Evolutionary conservation across 345 rosid species (phyloP).

Genomic region (Eucalyptus cloeziana): DNA sequence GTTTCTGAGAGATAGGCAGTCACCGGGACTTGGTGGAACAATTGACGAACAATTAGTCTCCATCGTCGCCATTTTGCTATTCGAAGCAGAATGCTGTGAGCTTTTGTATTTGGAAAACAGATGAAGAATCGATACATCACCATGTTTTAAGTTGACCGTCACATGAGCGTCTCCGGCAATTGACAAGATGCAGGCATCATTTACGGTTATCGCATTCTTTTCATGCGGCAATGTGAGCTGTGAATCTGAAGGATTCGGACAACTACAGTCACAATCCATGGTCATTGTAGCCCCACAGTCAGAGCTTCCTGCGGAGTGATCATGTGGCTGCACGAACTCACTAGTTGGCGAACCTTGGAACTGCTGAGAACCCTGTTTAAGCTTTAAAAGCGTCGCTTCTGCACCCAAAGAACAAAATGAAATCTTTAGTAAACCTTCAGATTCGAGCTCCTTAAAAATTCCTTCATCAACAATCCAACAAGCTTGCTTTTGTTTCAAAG

Average conservation of each 20-base stretch:
- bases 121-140: slow-evolving; percentile 19
- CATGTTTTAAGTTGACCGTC: neutral
- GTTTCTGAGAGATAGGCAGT: neutral
- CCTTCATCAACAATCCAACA: neutral
- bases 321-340: slow-evolving; percentile 1
- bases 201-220: neutral
- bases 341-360: neutral
- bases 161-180: neutral
- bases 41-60: neutral
- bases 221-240: neutral
- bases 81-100: neutral
- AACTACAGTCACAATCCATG: neutral
- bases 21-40: neutral
- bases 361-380: slow-evolving; percentile 54
- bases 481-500: neutral
- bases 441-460: neutral
- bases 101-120: slow-evolving; percentile 45
- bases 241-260: neutral
- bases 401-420: neutral
- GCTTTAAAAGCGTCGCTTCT: slow-evolving; percentile 77
- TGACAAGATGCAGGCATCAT: neutral
- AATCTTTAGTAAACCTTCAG: neutral
- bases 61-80: neutral
- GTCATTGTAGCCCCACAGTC: neutral
- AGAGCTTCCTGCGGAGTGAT: neutral